Evolutionary conservation across 2,329 filamentous ascomycete genomes (phyloP).

Genomic region (Diaporthe sp.): DNA sequence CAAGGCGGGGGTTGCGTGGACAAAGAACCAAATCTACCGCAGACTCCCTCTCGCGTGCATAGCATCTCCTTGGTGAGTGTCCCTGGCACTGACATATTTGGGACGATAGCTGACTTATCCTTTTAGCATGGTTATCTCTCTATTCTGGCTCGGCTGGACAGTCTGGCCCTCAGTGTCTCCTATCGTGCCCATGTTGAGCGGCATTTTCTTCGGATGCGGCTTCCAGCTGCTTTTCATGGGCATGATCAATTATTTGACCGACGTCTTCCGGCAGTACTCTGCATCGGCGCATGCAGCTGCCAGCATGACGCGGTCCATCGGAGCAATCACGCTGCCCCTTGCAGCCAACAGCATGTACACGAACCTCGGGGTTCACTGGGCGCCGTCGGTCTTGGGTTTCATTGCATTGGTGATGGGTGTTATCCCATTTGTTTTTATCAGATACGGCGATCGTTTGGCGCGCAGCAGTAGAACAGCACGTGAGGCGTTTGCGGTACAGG

Average conservation of each 20-base stretch:
- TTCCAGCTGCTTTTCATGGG: conserved; percentile 17
- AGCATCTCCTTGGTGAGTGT: conserved; percentile 6
- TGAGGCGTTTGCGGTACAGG: not conserved
- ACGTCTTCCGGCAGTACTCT: conserved; percentile 15
- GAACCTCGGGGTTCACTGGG: conserved; percentile 3
- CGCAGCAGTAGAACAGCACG: conserved; percentile 17
- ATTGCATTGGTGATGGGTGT: conserved; percentile 9
- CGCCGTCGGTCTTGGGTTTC: conserved; percentile 6
- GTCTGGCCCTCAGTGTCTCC: conserved; percentile 10
- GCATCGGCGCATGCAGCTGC: conserved; percentile 12
- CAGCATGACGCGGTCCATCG: conserved; percentile 12
- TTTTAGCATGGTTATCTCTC: not conserved
- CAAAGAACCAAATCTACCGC: conserved; percentile 5
- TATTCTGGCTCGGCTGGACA: conserved; percentile 19
- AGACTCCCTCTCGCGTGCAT: conserved; percentile 15
- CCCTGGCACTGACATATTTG: not conserved
- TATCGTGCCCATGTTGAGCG: not conserved
- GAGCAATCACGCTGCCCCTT: conserved; percentile 14
- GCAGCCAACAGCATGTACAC: conserved; percentile 20
- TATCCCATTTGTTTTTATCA: conserved; percentile 2
- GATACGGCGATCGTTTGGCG: not conserved
- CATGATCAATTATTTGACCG: conserved; percentile 18
- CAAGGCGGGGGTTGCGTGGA: not conserved
- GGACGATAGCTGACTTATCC: not conserved
- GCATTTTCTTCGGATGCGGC: conserved; percentile 16